Evolutionary conservation across 176 grass and related monocot species (phyloP), one percentile per base, ranked within the genome.

Genomic region (Carex myosuroides): DNA sequence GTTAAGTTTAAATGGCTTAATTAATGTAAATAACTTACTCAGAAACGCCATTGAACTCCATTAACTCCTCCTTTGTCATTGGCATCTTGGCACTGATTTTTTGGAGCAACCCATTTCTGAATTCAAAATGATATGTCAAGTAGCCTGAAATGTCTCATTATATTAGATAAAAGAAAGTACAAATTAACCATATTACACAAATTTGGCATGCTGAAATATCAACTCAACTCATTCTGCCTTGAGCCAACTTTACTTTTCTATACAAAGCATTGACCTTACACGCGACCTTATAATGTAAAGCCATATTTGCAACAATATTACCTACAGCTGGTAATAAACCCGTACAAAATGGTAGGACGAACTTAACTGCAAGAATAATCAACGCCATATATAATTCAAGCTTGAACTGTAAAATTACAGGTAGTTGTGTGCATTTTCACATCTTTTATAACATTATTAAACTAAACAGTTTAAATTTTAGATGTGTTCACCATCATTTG

Each of bases 41-140:
- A 50, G 91, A 83, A 13, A 98, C 85, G 70, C 95, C 95, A 4
- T 87, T 93, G 68, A 98, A 93, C 42, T 95, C 95, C 76, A 98
- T 68, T 80, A 98, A 91, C 68, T 98, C 95, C 81, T 98, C 95
- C 90, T 93, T 95, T 3, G 85, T 90, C 73, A 86, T 93, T 75
- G 95, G 95, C 41, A 98, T 22, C 48, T 86, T 84, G 57, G 24
- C 75, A 84, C 95, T 91, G 14, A 98, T 88, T 48, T 90, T 89
- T 88, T 56, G 92, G 87, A 98, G 53, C 11, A 91, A 86, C 24
- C 90, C 92, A 1, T 89, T 93, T 87, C 95, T 98, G 74, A 89
- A 89, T 13, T 86, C 75, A 77, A 59, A 90, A 70, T 56, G 56
- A 33, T 8, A 22, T 22, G 60, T 62, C 60, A 62, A 62, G 60